A percentile compares a stretch with the other conserved stretches of the same genome.
Conservation (phyloP, 2,329 filamentous ascomycete genomes). For the Sclerotinia glacialis region DNA sequence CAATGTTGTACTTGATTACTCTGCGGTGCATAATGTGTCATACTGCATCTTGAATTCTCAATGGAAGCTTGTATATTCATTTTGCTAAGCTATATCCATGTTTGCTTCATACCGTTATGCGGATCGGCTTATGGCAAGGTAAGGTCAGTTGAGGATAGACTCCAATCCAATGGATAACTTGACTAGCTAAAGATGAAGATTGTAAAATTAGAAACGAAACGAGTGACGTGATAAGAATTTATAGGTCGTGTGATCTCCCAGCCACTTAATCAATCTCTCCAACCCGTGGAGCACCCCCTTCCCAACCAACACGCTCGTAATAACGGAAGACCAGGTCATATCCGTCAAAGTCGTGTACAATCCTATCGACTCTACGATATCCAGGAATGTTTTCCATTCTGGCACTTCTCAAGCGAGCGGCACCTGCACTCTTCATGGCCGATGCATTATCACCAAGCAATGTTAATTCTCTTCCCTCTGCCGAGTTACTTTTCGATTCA, state of each 20-base stretch:
- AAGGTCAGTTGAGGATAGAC: neutral
- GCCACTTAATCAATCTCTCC: constrained; percentile 35
- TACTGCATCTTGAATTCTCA: neutral
- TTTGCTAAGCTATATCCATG: constrained; percentile 1
- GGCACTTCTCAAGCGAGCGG: constrained; percentile 45
- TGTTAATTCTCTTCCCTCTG: constrained; percentile 30
- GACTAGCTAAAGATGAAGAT: constrained; percentile 9
- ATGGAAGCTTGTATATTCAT: neutral
- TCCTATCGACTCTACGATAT: constrained; percentile 86
- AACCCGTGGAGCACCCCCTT: constrained; percentile 36
- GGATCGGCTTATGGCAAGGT: neutral
- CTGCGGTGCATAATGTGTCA: constrained; percentile 20
- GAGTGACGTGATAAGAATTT: neutral
- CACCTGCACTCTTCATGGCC: constrained; percentile 44
- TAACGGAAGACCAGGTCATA: constrained; percentile 97
- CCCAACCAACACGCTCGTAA: constrained; percentile 85
- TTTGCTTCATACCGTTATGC: neutral
- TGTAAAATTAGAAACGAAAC: neutral
- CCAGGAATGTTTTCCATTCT: constrained; percentile 72
- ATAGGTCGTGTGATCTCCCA: constrained; percentile 1
- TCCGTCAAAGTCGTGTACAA: constrained; percentile 95
- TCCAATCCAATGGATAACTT: neutral
- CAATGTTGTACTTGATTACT: neutral
- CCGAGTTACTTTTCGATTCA: constrained; percentile 68
- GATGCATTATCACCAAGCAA: constrained; percentile 40